Evolutionary conservation across 1,284 basidiomycete species (phyloP), one percentile per base, ranked within the genome.

Genomic region (Rhodotorula sp.): DNA sequence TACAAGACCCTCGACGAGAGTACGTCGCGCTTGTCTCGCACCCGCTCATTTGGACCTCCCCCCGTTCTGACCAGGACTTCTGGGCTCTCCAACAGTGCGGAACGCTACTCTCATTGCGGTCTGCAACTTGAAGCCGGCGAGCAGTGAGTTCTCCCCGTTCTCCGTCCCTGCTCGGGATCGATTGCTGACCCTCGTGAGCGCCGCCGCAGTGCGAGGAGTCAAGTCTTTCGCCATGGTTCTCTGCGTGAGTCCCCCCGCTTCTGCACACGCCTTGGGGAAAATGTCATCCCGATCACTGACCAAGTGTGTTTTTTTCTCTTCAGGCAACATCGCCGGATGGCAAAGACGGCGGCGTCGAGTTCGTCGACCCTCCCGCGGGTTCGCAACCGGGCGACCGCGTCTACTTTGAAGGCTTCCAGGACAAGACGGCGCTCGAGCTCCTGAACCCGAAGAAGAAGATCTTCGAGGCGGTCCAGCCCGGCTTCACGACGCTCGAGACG

Each of bases 401-500:
- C 58, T 97, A 91, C 84, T 98, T 97, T 78, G 94, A 97, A 79
- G 94, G 93, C 19, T 79, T 79, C 69, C 77, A 76, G n/a, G 67
- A 76, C 43, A 70, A 75, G 55, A 58, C 61, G 28, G 62, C 77
- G 19, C 69, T 79, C 59, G 78, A 79, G 54, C 91, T 93, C 78
- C 85, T 97, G 72, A 97, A 95, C 82, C 94, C 94, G 16, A 97
- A 97, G 84, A 97, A 95, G 84, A 98, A 97, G 84, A 90, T 97
- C 47, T 97, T 95, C 77, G 95, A 97, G 83, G 90, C 92, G 0
- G 87, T 97, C 63, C 95, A 95, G 80, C 93, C 93, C 34, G 72
- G 90, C 26, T 95, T 97, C 80, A 93, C 85, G 57, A 97, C 94
- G 3, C 85, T 97, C 23, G 89, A 93, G 71, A 87, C 86, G 26